Percentiles rank a stretch among this genome's conserved stretches.
Conservation (phyloP, 306 rosid genomes). For the Clitoria ternatea region DNA sequence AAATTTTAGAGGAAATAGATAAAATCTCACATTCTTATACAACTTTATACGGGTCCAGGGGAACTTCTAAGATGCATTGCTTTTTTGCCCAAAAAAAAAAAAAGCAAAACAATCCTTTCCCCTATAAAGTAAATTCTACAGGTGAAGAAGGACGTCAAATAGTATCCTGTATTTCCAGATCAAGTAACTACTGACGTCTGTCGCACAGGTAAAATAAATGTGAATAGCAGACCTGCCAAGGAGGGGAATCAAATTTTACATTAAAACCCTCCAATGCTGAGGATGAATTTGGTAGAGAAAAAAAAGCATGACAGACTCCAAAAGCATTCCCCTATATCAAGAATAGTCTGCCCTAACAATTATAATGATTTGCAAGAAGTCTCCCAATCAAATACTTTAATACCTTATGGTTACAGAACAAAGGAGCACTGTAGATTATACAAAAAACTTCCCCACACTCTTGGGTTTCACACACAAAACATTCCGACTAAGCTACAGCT, state of each 20-base stretch:
- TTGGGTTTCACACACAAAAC: not conserved
- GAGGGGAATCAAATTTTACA: not conserved
- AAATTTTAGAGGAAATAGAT: not conserved
- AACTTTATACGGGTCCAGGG: not conserved
- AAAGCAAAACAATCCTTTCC: not conserved
- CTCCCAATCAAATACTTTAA: not conserved
- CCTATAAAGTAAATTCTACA: not conserved
- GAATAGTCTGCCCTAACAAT: not conserved
- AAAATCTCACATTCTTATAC: not conserved
- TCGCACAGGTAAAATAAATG: not conserved
- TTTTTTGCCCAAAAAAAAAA: not conserved
- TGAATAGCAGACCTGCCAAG: not conserved
- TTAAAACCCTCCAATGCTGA: not conserved
- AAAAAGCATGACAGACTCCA: not conserved
- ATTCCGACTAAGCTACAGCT: not conserved
- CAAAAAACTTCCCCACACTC: not conserved
- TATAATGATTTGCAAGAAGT: conserved; percentile 1
- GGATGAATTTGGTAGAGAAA: not conserved
- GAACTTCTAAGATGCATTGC: conserved; percentile 9
- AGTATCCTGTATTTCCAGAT: not conserved
- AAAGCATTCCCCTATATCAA: conserved; percentile 1
- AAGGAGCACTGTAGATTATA: not conserved
- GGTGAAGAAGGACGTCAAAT: not conserved
- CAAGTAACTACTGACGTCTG: not conserved
- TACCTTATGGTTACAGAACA: not conserved